Conservation (phyloP, 805 yeast species). For the Wickerhamomyces mucosus region DNA sequence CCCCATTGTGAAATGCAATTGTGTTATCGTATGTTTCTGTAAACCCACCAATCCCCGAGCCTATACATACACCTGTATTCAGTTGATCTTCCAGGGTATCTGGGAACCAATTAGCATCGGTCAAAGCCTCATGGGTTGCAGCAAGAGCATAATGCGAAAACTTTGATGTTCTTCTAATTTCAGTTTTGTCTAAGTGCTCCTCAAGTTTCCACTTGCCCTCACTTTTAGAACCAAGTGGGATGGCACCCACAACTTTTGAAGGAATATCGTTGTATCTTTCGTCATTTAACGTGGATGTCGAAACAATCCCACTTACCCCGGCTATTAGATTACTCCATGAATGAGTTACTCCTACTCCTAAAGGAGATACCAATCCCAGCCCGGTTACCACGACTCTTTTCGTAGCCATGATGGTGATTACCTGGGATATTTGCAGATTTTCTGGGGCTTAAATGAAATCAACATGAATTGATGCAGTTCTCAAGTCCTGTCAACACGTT, state of each 20-base stretch:
- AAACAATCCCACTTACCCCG: slow-evolving; percentile 48
- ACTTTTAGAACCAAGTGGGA: slow-evolving; percentile 39
- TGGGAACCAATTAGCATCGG: slow-evolving; percentile 51
- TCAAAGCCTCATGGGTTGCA: slow-evolving; percentile 70
- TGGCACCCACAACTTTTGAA: slow-evolving; percentile 63
- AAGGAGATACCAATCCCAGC: slow-evolving; percentile 75
- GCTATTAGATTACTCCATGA: slow-evolving; percentile 47
- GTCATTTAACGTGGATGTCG: slow-evolving; percentile 32
- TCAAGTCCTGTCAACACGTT: not conserved
- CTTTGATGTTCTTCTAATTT: slow-evolving; percentile 48
- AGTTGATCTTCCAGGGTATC: slow-evolving; percentile 22
- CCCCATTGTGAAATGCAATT: slow-evolving; percentile 35
- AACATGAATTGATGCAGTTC: too few species aligned
- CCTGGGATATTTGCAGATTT: too few species aligned
- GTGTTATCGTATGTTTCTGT: slow-evolving; percentile 62
- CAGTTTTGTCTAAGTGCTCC: slow-evolving; percentile 36
- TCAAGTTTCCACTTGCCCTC: slow-evolving; percentile 43
- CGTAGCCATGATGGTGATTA: slow-evolving; percentile 9
- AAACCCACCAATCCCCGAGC: slow-evolving; percentile 88
- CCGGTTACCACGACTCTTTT: slow-evolving; percentile 86
- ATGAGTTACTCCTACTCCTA: slow-evolving; percentile 57
- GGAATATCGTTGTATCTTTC: slow-evolving; percentile 41
- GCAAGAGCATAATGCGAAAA: slow-evolving; percentile 73
- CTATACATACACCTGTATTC: slow-evolving; percentile 70
- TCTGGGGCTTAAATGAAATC: too few species aligned